Evolutionary conservation across 768 basidiomycete genomes (phyloP), one percentile per base, ranked within the genome.

Genomic region (Dentipellis sp.): DNA sequence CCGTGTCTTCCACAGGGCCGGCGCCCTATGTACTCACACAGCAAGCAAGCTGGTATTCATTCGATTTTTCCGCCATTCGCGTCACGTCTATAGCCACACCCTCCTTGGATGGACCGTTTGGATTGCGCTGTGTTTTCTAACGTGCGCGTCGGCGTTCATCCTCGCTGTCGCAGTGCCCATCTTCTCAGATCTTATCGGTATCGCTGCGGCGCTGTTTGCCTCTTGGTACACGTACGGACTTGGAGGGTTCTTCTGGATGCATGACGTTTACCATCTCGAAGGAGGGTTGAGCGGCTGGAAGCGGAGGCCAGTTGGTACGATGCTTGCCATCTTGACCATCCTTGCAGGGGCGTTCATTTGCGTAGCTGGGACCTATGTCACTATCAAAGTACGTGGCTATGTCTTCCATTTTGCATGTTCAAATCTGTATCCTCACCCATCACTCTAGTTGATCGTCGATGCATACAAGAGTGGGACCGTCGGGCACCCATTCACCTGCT

Each of bases 161-260:
- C 65, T 81, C 50, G 76, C 77, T 36, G 69, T 74, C 42, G 71
- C 77, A 2, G 78, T 82, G 5, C 79, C 80, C 2, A 79, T 81
- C 38, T 80, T 81, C 61, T 79, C 77, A 19, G 74, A 78, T 59
- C 66, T 81, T 38, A 78, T 78, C 35, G 77, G 79, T 12, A 76
- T 81, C 57, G 66, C 77, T 11, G 79, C 79, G 9, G 69, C 78
- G 16, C 67, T 81, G 19, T 81, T 82, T 58, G 79, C 80, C 8
- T 72, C 76, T n/a, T 81, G 80, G 78, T 82, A 78, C 61, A 80
- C 80, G 12, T 79, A 80, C 58, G 78, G 79, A 23, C 56, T 77
- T 8, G 77, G 77, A 10, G 78, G 79, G 2, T 78, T 76, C 59
- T 81, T 81, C 66, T 81, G 77, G 75, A 56, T 81, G 22, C 69